These are phyloP conservation scores for Daucus carota DNA, from an alignment of 129 eudicot species.

Conservation along the genomic window DNA sequence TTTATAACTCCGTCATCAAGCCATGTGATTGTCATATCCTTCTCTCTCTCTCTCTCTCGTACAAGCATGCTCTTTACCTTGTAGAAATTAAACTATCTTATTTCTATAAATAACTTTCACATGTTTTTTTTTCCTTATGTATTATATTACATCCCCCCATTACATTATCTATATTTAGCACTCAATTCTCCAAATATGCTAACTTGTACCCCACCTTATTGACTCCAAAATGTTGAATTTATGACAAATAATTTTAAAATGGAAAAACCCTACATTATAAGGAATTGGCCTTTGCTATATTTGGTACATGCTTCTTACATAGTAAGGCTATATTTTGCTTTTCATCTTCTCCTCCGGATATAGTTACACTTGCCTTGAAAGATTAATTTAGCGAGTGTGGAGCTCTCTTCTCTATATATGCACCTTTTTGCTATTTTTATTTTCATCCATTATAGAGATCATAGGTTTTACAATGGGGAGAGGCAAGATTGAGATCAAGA, in stretches of 20 bases:
- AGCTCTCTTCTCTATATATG: conserved; percentile 1
- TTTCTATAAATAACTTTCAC: conserved; percentile 5
- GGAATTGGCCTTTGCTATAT: conserved; percentile 3
- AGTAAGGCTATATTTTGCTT: conserved; percentile 29
- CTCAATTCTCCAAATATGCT: background rate
- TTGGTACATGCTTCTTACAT: conserved; percentile 18
- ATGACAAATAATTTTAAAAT: background rate
- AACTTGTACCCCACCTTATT: conserved; percentile 1
- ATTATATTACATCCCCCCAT: background rate
- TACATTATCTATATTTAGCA: background rate
- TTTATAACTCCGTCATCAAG: conserved; percentile 5
- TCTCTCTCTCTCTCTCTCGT: background rate
- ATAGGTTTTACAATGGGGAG: too few species aligned
- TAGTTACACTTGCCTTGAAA: conserved; percentile 35
- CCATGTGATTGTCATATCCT: conserved; percentile 4
- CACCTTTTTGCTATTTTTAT: conserved; percentile 16
- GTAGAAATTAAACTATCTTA: conserved; percentile 6
- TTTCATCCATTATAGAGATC: background rate
- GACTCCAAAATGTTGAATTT: background rate
- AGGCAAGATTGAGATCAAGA: conserved; percentile 75
- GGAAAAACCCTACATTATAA: conserved; percentile 23
- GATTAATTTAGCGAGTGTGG: background rate
- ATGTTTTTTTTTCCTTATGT: background rate
- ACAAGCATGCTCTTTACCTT: background rate
- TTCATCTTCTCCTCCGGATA: conserved; percentile 27